phyloP scores from a whole-genome alignment of 805 yeast species.

The Tanozyma kutaoensis region DNA sequence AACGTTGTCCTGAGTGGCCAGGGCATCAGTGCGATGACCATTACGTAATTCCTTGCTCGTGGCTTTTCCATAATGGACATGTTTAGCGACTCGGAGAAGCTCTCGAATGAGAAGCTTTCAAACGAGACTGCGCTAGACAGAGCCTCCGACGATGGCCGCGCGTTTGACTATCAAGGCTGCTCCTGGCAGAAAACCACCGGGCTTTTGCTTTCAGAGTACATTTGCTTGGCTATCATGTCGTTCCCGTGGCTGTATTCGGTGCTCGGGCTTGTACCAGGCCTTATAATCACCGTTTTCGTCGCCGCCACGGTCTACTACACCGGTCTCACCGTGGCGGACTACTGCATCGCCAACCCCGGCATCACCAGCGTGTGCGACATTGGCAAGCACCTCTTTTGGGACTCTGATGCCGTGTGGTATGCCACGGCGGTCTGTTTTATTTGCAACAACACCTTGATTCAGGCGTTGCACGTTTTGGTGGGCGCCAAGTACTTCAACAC shows the following conservation, averaged over 20 bases:
- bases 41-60: no score
- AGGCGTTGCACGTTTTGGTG: conserved; percentile 45
- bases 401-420: conserved; percentile 38
- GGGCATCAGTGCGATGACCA: no score
- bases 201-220: conserved; percentile 45
- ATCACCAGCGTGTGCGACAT: conserved; percentile 43
- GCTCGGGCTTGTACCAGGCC: conserved; percentile 44
- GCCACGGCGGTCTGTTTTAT: conserved; percentile 42
- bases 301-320: conserved; percentile 40
- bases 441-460: conserved; percentile 42
- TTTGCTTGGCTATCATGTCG: conserved; percentile 51
- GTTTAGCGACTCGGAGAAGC: no score
- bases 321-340: conserved; percentile 40
- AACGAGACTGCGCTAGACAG: no score
- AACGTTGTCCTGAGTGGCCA: no score
- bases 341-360: conserved; percentile 39
- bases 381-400: conserved; percentile 44
- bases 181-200: conserved; percentile 51
- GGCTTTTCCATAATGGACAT: no score
- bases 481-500: conserved; percentile 51
- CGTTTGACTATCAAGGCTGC: conserved; percentile 36
- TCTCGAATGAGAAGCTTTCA: no score
- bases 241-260: conserved; percentile 56
- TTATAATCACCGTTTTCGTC: conserved; percentile 38
- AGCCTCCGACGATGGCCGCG: neutral